Percentiles rank a stretch among this genome's conserved stretches.
Conservation (phyloP, 2,329 filamentous ascomycete genomes). For the Hypoxylon sp. region DNA sequence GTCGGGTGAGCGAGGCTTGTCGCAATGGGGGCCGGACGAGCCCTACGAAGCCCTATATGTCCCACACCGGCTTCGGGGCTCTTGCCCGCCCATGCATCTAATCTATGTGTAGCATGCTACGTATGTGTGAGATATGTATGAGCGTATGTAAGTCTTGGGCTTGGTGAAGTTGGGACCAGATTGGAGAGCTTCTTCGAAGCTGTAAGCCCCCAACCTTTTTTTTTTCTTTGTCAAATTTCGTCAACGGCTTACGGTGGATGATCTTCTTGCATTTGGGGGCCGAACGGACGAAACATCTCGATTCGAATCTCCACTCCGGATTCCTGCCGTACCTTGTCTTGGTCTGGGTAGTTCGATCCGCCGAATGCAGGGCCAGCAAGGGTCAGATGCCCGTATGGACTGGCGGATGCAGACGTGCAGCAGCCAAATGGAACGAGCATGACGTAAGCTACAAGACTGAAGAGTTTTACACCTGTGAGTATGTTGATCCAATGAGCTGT, state of each 20-base stretch:
- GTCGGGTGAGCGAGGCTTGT: not conserved
- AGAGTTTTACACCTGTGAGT: conserved; percentile 7
- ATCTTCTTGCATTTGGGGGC: conserved; percentile 1
- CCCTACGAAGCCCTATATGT: conserved; percentile 5
- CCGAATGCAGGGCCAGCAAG: conserved; percentile 8
- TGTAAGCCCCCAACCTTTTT: not conserved
- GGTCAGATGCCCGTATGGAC: conserved; percentile 14
- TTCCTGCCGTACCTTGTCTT: conserved; percentile 5
- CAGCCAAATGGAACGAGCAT: not conserved
- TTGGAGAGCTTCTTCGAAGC: conserved; percentile 22
- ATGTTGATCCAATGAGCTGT: not conserved
- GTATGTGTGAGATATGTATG: not conserved
- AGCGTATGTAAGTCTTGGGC: too few relatives aligned
- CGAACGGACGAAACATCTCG: conserved; percentile 15
- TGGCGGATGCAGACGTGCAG: not conserved
- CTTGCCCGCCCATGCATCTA: conserved; percentile 16
- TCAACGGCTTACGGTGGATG: conserved; percentile 4
- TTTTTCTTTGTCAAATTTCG: conserved; percentile 2
- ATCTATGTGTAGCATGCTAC: not conserved
- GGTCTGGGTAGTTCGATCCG: conserved; percentile 12
- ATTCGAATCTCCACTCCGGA: conserved; percentile 16
- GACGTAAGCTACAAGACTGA: conserved; percentile 13
- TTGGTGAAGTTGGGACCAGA: not conserved
- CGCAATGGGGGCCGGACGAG: conserved; percentile 7
- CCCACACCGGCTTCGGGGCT: not conserved